Conservation (phyloP, 2,329 filamentous ascomycete species). For the Ascochyta viciae-villosae region DNA sequence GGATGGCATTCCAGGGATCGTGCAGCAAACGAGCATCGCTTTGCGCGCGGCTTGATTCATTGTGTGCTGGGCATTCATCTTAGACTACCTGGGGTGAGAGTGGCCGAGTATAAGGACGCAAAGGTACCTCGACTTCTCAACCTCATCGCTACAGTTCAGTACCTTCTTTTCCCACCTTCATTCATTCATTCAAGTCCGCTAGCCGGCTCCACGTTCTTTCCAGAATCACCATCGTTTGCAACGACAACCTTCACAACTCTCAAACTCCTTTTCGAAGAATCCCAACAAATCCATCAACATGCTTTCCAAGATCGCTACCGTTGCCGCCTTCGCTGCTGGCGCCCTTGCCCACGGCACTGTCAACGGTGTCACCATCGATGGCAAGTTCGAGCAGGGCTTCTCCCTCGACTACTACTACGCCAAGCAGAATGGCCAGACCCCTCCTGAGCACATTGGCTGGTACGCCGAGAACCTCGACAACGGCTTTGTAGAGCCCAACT, state of each 20-base stretch:
- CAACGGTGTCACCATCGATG: slow-evolving; percentile 55
- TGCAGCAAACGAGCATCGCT: slow-evolving; percentile 15
- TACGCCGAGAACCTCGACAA: slow-evolving; percentile 48
- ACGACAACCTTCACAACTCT: slow-evolving; percentile 22
- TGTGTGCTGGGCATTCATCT: slow-evolving; percentile 17
- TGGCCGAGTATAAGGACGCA: slow-evolving; percentile 7
- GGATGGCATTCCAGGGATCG: slow-evolving; percentile 18
- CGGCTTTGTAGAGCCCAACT: slow-evolving; percentile 43
- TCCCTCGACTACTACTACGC: slow-evolving; percentile 52
- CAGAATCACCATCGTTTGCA: slow-evolving; percentile 33
- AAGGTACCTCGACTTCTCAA: neutral
- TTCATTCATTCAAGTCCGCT: slow-evolving; percentile 39
- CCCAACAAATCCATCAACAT: slow-evolving; percentile 27
- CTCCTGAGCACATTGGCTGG: slow-evolving; percentile 54
- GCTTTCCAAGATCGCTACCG: slow-evolving; percentile 37
- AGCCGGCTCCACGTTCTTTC: slow-evolving; percentile 45
- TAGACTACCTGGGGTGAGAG: neutral
- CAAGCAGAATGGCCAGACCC: slow-evolving; percentile 32
- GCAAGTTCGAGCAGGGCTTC: slow-evolving; percentile 55
- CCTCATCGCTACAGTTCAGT: slow-evolving; percentile 39
- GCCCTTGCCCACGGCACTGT: slow-evolving; percentile 58
- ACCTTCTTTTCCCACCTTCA: slow-evolving; percentile 37
- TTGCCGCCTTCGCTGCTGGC: slow-evolving; percentile 42
- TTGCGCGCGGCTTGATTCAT: slow-evolving; percentile 26
- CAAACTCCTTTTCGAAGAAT: slow-evolving; percentile 18